These are phyloP conservation scores for Hypoxylon sp. DNA, from an alignment of 2,329 filamentous ascomycete species.

Conservation along the genomic window DNA sequence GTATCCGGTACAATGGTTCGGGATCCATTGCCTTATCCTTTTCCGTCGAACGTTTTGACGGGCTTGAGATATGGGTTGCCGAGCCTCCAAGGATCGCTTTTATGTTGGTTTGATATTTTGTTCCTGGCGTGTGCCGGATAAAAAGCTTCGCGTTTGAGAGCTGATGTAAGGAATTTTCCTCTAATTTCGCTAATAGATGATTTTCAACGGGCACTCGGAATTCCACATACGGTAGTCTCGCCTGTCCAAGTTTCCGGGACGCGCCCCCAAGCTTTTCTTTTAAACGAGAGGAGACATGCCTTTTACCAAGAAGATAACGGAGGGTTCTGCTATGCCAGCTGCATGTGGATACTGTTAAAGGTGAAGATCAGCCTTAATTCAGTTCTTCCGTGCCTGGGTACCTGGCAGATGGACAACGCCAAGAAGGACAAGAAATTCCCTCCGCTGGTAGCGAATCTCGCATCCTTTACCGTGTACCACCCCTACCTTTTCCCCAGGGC, in stretches of 20 bases:
- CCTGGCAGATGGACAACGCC: slow-evolving; percentile 43
- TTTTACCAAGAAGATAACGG: slow-evolving; percentile 46
- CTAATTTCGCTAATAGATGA: slow-evolving; percentile 25
- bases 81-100: slow-evolving; percentile 31
- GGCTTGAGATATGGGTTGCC: slow-evolving; percentile 14
- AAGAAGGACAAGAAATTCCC: slow-evolving; percentile 34
- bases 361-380: slow-evolving; percentile 47
- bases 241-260: slow-evolving; percentile 41
- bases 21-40: slow-evolving; percentile 10
- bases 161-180: slow-evolving; percentile 21
- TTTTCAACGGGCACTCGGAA: slow-evolving; percentile 30
- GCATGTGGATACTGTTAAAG: slow-evolving; percentile 42
- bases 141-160: slow-evolving; percentile 17
- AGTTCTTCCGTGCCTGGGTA: slow-evolving; percentile 44
- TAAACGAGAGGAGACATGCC: slow-evolving; percentile 8
- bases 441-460: slow-evolving; percentile 41
- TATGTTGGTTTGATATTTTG: slow-evolving; percentile 18
- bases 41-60: slow-evolving; percentile 1
- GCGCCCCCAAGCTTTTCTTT: slow-evolving; percentile 11
- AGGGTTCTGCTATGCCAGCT: slow-evolving; percentile 31
- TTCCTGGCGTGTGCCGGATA: slow-evolving; percentile 18
- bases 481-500: slow-evolving; percentile 26
- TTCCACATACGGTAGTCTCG: slow-evolving; percentile 38
- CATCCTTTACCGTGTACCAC: slow-evolving; percentile 31
- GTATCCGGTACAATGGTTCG: slow-evolving; percentile 11